Base-by-base conservation (phyloP, 441 rosid genomes). In the Adansonia madagascariensis region DNA sequence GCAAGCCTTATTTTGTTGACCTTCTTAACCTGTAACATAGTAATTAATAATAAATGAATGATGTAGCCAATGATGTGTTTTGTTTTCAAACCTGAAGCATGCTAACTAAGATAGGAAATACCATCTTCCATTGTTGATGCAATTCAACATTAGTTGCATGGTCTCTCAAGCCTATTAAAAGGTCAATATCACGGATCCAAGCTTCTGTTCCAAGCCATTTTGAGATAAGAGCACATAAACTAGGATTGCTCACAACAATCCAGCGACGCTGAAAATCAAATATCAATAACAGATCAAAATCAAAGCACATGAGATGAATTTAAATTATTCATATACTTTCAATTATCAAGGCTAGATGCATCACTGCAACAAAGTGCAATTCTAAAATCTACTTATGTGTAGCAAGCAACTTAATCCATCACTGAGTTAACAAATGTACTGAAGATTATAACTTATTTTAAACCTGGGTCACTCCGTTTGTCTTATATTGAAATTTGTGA, bases 401-500 rank as follows among this genome's bases (percentile, higher is more conserved):
- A 31, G 52, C 55, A 39, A 24, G 41, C 46, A 39, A 70, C 74
- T 53, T 24, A 24, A 17, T 70, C 31, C 24, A 55, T 41, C 49
- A 22, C 8, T 44, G 43, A 12, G 27, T 20, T 52, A 55, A 56
- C 49, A 35, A 74, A 50, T 49, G 0, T n/a, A 63, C 6, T 43
- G 70, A 75, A 41, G 18, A 35, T 56, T 24, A 22, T 0, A 41
- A 24, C 39, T 65, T 39, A 56, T 35, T 63, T 68, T 24, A 24
- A 43, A 79, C 81, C 59, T 91, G 92, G 61, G 92, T 89, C 81
- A 88, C 92, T 71, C 93, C 95, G 77, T 88, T 88, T 65, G 93
- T 91, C 75, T 91, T 91, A 74, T 89, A 89, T 62, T 85, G 92
- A 81, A 91, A 89, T 57, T 91, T 91, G 71, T 89, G 80, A 24